Conservation (phyloP, 305 asterid genomes). For the Rubia peregrina region DNA sequence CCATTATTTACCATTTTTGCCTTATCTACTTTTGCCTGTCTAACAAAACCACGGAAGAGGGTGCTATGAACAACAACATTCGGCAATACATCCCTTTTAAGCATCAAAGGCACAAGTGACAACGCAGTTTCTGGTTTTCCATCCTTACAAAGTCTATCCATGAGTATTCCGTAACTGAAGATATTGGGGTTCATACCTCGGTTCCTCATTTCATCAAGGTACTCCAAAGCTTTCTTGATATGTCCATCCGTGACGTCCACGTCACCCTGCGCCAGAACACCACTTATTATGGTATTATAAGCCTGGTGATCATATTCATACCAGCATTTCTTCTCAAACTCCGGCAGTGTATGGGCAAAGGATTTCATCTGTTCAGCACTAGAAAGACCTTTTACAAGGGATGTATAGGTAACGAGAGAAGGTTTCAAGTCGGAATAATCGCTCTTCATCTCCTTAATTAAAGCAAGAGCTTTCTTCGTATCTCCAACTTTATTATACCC, state of each 20-base stretch:
- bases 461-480: conserved; percentile 26
- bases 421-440: conserved; percentile 28
- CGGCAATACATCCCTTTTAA: conserved; percentile 37
- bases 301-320: conserved; percentile 36
- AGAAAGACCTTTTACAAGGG: conserved; percentile 38
- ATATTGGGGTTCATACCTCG: conserved; percentile 19
- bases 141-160: conserved; percentile 42
- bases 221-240: conserved; percentile 20
- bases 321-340: conserved; percentile 32
- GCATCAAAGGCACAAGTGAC: conserved; percentile 52
- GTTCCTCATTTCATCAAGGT: conserved; percentile 18
- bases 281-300: conserved; percentile 41
- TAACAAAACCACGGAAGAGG: conserved; percentile 46
- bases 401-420: conserved; percentile 38
- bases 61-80: conserved; percentile 39
- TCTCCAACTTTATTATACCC: conserved; percentile 36
- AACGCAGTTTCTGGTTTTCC: conserved; percentile 35
- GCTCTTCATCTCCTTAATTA: conserved; percentile 43
- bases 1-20: conserved; percentile 29
- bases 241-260: conserved; percentile 18
- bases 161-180: conserved; percentile 29
- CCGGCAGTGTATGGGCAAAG: conserved; percentile 32
- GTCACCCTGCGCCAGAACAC: conserved; percentile 30
- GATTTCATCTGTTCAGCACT: conserved; percentile 27
- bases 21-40: conserved; percentile 32